Percentiles rank a stretch among this genome's conserved stretches.
Evolutionary conservation across 2,329 filamentous ascomycete species (phyloP).

Genomic region (Bertia moriformis): DNA sequence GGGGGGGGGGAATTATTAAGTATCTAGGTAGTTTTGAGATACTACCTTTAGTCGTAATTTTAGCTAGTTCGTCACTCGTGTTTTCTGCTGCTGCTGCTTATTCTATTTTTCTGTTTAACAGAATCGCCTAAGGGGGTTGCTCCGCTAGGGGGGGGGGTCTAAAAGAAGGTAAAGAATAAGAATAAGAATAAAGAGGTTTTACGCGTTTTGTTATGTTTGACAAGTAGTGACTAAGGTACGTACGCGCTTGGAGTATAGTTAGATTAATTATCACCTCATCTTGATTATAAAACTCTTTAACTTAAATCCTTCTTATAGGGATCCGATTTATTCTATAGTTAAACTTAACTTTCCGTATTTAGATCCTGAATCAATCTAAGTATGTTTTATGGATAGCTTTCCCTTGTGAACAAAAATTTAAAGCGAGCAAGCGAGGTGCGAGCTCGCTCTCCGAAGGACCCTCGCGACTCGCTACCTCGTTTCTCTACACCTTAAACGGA

Average conservation of each 20-base stretch:
- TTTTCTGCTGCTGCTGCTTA: constrained; percentile 13
- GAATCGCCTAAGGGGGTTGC: constrained; percentile 14
- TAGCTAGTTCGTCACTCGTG: constrained; percentile 13
- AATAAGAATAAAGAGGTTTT: too few species aligned
- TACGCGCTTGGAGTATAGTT: too few species aligned
- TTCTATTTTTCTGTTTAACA: constrained; percentile 15
- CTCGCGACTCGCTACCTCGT: too few species aligned
- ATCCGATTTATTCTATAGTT: not conserved
- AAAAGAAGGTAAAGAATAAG: too few species aligned
- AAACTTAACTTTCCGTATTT: not conserved
- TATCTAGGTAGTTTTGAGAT: constrained; percentile 14
- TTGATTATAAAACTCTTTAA: too few species aligned
- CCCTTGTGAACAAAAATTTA: not conserved
- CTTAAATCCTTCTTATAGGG: not conserved
- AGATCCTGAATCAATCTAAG: not conserved
- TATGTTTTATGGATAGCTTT: not conserved
- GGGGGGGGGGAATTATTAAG: constrained; percentile 14
- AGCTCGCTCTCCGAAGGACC: too few species aligned
- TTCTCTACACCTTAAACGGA: not conserved
- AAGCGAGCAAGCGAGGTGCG: too few species aligned
- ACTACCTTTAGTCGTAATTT: constrained; percentile 11
- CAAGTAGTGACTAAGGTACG: too few species aligned
- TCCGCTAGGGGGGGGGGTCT: too few species aligned
- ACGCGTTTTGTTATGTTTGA: too few species aligned
- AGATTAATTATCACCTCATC: too few species aligned